phyloP scores from a whole-genome alignment of 2,329 filamentous ascomycete species.

The Xylaria sp. region DNA sequence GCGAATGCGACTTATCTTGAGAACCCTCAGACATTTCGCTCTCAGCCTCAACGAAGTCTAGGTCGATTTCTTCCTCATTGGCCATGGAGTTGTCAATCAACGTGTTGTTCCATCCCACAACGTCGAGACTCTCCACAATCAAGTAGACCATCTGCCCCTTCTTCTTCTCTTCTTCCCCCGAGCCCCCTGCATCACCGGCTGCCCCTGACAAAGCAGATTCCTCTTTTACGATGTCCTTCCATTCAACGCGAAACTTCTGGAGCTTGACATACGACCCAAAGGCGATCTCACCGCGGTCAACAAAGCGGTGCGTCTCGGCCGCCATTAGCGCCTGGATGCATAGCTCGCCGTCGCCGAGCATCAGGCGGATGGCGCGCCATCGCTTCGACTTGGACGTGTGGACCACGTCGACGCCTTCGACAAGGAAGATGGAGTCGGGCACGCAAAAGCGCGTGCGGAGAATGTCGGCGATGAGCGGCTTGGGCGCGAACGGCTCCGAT shows the following conservation, averaged over 20 bases:
- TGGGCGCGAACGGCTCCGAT: slow-evolving; percentile 48
- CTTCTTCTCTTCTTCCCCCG: slow-evolving; percentile 18
- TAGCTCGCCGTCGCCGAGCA: slow-evolving; percentile 64
- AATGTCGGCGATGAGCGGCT: slow-evolving; percentile 60
- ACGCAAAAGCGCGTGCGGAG: slow-evolving; percentile 60
- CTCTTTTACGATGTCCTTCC: slow-evolving; percentile 34
- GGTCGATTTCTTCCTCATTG: slow-evolving; percentile 14
- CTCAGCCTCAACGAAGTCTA: slow-evolving; percentile 5
- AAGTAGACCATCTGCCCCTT: slow-evolving; percentile 56
- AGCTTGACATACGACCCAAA: slow-evolving; percentile 62
- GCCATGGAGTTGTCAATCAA: slow-evolving; percentile 48
- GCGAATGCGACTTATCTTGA: neutral
- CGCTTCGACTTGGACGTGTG: slow-evolving; percentile 51
- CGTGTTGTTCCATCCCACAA: slow-evolving; percentile 61
- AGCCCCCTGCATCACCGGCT: slow-evolving; percentile 23
- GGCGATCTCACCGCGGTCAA: slow-evolving; percentile 58
- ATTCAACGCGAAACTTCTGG: slow-evolving; percentile 55
- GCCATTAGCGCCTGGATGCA: slow-evolving; percentile 65
- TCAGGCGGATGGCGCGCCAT: slow-evolving; percentile 59
- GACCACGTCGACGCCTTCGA: slow-evolving; percentile 57
- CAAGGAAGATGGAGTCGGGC: slow-evolving; percentile 61
- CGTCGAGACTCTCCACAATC: slow-evolving; percentile 57
- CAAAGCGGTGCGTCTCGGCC: slow-evolving; percentile 59
- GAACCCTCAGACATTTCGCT: neutral
- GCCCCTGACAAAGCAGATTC: slow-evolving; percentile 21